Conservation (phyloP, 192 early-diverging fungal species). For the Backusella circina region DNA sequence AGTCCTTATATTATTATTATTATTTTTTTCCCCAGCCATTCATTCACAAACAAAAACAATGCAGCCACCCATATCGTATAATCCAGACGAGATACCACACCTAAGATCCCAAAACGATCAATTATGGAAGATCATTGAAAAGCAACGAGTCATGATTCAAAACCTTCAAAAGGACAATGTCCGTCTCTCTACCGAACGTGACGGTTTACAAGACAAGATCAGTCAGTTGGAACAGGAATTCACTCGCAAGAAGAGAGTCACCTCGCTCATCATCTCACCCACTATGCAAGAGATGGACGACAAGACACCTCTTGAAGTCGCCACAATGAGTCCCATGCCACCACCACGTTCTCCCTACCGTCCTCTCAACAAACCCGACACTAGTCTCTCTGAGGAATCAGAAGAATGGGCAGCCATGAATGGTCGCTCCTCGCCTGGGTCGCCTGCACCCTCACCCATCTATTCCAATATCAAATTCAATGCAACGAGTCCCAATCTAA, state of each 20-base stretch:
- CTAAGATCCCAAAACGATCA: constrained; percentile 67
- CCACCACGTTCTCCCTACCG: constrained; percentile 26
- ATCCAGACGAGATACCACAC: constrained; percentile 5
- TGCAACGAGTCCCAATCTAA: background rate
- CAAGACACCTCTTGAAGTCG: background rate
- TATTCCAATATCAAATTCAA: background rate
- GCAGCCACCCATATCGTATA: background rate
- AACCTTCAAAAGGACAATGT: constrained; percentile 71
- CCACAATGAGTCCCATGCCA: constrained; percentile 16
- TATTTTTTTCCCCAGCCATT: background rate
- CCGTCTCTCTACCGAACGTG: constrained; percentile 37
- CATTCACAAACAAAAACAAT: background rate
- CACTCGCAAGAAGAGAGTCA: background rate
- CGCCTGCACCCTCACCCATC: background rate
- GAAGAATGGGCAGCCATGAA: background rate
- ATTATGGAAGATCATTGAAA: constrained; percentile 90
- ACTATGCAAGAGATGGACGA: constrained; percentile 11
- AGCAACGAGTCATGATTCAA: constrained; percentile 83
- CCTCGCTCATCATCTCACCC: constrained; percentile 16
- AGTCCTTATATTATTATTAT: background rate
- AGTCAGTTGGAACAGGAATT: constrained; percentile 17
- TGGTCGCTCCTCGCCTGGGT: background rate
- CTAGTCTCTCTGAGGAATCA: background rate
- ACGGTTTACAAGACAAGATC: constrained; percentile 31
- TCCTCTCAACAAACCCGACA: background rate